These are phyloP conservation scores for Paecilomyces sp. DNA, from an alignment of 2,329 filamentous ascomycete genomes.

Conservation along the genomic window DNA sequence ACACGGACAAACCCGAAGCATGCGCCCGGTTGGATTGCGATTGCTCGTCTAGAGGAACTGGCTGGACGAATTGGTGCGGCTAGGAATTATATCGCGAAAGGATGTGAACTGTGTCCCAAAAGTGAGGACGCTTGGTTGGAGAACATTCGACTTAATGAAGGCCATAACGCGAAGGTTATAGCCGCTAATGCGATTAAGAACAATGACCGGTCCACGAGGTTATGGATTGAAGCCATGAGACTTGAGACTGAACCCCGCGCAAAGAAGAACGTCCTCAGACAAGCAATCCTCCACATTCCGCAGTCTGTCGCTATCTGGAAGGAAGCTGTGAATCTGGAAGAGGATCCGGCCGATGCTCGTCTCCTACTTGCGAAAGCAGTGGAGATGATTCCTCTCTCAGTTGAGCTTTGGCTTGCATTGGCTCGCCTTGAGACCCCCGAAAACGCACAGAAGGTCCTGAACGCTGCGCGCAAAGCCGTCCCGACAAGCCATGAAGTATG, in stretches of 20 bases:
- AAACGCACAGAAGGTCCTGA: slow-evolving; percentile 90
- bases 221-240: slow-evolving; percentile 96
- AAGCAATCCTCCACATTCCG: slow-evolving; percentile 85
- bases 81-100: slow-evolving; percentile 77
- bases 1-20: slow-evolving; percentile 96
- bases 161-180: slow-evolving; percentile 90
- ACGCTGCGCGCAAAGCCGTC: slow-evolving; percentile 87
- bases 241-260: slow-evolving; percentile 74
- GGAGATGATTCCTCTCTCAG: slow-evolving; percentile 85
- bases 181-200: slow-evolving; percentile 88
- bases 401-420: slow-evolving; percentile 91
- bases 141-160: slow-evolving; percentile 87
- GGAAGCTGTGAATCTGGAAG: slow-evolving; percentile 89
- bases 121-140: slow-evolving; percentile 95
- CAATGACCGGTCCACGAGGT: slow-evolving; percentile 76
- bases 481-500: slow-evolving; percentile 93
- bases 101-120: slow-evolving; percentile 85
- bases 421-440: slow-evolving; percentile 83
- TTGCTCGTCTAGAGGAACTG: slow-evolving; percentile 83
- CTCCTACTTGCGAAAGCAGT: slow-evolving; percentile 89
- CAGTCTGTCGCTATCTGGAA: slow-evolving; percentile 98
- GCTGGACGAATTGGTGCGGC: slow-evolving; percentile 88
- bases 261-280: slow-evolving; percentile 86
- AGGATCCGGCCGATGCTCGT: slow-evolving; percentile 79
- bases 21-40: slow-evolving; percentile 91